Evolutionary conservation across 768 basidiomycete species (phyloP).

Genomic region (Suillus hirtellus): DNA sequence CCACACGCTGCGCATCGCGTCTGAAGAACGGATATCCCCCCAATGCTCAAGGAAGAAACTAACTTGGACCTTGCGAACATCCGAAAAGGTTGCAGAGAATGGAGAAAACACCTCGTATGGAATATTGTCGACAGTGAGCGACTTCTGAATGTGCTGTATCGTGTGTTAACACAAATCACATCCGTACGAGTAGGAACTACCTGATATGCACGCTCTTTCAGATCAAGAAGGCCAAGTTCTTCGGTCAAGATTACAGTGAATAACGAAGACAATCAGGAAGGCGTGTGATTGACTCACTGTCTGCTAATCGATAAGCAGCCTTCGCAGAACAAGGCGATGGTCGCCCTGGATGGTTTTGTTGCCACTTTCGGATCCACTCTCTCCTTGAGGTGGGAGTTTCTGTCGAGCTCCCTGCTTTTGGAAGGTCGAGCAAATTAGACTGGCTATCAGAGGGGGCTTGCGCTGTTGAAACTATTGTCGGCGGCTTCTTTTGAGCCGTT

Average conservation of each 20-base stretch:
- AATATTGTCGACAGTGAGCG: conserved; percentile 76
- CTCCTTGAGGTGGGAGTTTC: conserved; percentile 42
- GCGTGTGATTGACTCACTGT: conserved; percentile 53
- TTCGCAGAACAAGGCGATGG: conserved; percentile 83
- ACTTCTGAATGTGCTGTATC: conserved; percentile 69
- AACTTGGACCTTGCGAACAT: conserved; percentile 80
- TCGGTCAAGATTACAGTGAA: conserved; percentile 6
- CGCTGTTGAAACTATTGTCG: conserved; percentile 9
- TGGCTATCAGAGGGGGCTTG: conserved; percentile 38
- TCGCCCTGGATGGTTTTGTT: conserved; percentile 53
- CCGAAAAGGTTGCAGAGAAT: conserved; percentile 80
- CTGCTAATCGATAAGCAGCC: conserved; percentile 80
- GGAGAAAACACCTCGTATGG: conserved; percentile 85
- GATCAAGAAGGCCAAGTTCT: conserved; percentile 72
- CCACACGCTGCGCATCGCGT: conserved; percentile 82
- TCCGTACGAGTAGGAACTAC: conserved; percentile 19
- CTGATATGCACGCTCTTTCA: conserved; percentile 73
- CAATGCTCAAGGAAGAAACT: conserved; percentile 81
- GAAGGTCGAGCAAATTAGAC: conserved; percentile 30
- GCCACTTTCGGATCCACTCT: conserved; percentile 79
- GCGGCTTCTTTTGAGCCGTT: conserved; percentile 20
- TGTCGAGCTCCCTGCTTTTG: conserved; percentile 11
- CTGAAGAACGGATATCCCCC: conserved; percentile 80
- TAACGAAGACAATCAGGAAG: not conserved
- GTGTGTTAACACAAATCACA: not conserved